Conservation (phyloP, 2,329 filamentous ascomycete species). For the Didymella pinodella region DNA sequence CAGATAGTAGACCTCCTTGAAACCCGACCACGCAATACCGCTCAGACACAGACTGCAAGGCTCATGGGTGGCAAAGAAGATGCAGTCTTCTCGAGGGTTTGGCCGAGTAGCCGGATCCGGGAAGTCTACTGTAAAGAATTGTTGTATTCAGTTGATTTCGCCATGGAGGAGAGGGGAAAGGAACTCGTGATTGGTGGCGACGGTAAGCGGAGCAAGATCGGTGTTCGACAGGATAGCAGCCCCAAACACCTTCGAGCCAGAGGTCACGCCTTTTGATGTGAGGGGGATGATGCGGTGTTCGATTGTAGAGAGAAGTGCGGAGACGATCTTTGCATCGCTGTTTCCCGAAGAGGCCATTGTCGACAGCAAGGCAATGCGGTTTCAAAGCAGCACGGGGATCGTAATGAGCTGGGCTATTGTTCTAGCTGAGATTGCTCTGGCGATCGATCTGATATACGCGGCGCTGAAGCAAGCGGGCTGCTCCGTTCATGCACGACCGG, state of each 20-base stretch:
- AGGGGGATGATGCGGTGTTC: constrained; percentile 61
- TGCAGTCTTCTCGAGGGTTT: constrained; percentile 57
- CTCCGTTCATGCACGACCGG: background rate
- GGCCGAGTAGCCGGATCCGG: constrained; percentile 47
- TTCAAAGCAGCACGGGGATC: background rate
- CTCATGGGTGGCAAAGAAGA: constrained; percentile 68
- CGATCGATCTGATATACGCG: background rate
- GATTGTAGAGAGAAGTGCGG: constrained; percentile 1
- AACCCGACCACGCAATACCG: constrained; percentile 66
- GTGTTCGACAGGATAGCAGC: constrained; percentile 61
- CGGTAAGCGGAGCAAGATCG: constrained; percentile 55
- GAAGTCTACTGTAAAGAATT: constrained; percentile 58
- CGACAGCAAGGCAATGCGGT: background rate
- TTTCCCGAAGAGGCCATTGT: background rate
- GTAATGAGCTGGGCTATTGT: background rate
- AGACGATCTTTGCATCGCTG: background rate
- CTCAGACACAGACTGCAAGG: constrained; percentile 66
- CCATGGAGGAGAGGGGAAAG: constrained; percentile 65
- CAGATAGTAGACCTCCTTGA: constrained; percentile 64
- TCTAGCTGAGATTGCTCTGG: background rate
- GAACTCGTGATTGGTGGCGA: constrained; percentile 65
- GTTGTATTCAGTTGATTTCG: constrained; percentile 68
- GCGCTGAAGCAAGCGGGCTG: background rate
- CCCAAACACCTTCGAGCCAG: constrained; percentile 65
- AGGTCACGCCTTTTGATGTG: constrained; percentile 59